Conservation (phyloP, 2,329 filamentous ascomycete genomes). For the Aspergillus sojae region DNA sequence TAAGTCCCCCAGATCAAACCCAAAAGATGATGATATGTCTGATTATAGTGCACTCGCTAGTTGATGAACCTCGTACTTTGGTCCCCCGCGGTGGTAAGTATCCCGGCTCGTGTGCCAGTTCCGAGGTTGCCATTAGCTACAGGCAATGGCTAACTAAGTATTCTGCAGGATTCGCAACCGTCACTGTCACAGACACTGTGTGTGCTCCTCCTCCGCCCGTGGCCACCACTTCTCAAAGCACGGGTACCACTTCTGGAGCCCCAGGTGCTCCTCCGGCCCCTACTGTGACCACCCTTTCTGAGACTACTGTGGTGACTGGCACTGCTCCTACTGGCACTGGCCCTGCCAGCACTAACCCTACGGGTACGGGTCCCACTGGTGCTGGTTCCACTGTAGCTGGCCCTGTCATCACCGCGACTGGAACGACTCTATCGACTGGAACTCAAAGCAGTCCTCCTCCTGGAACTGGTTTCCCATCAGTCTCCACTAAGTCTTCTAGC, state of each 20-base stretch:
- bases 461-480: background rate
- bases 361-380: background rate
- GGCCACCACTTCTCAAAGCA: constrained; percentile 1
- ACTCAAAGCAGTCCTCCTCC: background rate
- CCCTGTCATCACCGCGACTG: background rate
- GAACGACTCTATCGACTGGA: background rate
- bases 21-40: background rate
- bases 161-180: constrained; percentile 10
- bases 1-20: constrained; percentile 3
- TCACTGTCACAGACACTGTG: constrained; percentile 29
- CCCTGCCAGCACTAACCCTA: background rate
- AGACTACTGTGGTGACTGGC: constrained; percentile 5
- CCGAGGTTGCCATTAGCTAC: background rate
- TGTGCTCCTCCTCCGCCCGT: constrained; percentile 11
- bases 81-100: constrained; percentile 12
- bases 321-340: background rate
- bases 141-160: background rate
- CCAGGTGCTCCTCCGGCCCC: constrained; percentile 1
- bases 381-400: constrained; percentile 7
- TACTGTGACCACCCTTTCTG: constrained; percentile 4
- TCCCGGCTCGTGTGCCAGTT: too few species aligned
- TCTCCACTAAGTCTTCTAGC: background rate
- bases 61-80: background rate
- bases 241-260: constrained; percentile 3
- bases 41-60: background rate